Evolutionary conservation across 1,139 yeast species (phyloP), one percentile per base, ranked within the genome.

Genomic region (Eremothecium gossypii): DNA sequence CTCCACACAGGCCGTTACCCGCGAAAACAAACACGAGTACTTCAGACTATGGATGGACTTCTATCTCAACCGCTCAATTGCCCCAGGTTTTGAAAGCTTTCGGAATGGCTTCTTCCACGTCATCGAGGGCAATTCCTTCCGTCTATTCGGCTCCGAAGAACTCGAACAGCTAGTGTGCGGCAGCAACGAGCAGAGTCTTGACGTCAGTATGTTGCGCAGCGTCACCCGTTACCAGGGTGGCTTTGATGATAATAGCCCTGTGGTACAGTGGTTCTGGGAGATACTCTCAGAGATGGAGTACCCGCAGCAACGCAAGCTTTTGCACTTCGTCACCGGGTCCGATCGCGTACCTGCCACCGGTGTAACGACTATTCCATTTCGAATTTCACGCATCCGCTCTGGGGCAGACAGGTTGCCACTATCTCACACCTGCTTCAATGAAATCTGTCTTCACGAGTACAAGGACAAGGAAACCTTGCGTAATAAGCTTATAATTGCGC

Each of bases 311-410:
- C 76, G 78, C 50, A 74, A 73, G 50, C 66, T 89, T 33, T 64
- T 91, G 33, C 69, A 73, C 29, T 91, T 91, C 62, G 79, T 89
- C 5, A 87, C 96, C 0, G 96, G 97, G 0, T 80, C 95, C 1
- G 96, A 87, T 55, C 67, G 96, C 38, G 72, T 91, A 9, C 97
- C 97, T 0, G 95, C 96, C 0, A 85, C 95, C 0, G 98, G 97
- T 0, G 70, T 85, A 14, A 79, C 80, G 37, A 80, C 83, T 43
- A 64, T 89, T 64, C 71, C 71, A 34, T 81, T 89, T 54, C 80
- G 80, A 48, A 75, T 84, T 38, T 71, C 78, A 31, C 66, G 72
- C 42, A 52, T 77, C 8, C 80, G 81, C 2, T 28, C 49, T 3
- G 68, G 65, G 2, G 60, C 68, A 41, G 65, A 73, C 4, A 66